Evolutionary conservation across 2,329 filamentous ascomycete genomes (phyloP), one percentile per base, ranked within the genome.

Genomic region (Orbilia ellipsospora): DNA sequence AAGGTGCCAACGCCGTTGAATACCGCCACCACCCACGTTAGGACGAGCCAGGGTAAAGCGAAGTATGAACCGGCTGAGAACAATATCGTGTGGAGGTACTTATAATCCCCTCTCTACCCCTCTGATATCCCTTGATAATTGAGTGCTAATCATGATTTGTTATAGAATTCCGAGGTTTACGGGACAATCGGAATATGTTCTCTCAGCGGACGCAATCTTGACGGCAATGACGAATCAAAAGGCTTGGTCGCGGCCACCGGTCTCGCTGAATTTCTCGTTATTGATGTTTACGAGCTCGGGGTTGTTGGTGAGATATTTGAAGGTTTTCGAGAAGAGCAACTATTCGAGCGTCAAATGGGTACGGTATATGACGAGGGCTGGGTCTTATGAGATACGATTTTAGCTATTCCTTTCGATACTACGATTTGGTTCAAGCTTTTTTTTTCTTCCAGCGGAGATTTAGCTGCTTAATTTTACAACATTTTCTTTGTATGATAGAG

Each of bases 321-420:
- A 99, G 84, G 95, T 99, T 1, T 99, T 99, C 84, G 95, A 99
- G 85, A 99, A 99, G 89, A 95, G 89, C 83, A 98, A 98, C 83
- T 99, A 99, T 82, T 96, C 92, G 77, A 97, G 93, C 81, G 95
- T 99, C 57, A 99, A 99, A 83, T 99, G 95, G 95, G 95, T 99
- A 80, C 87, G 95, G 80, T 99, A 99, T 83, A 98, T 99, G 95
- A 99, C 95, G 16, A 89, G 94, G 78, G 95, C 94, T 15, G 95
- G 95, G 28, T 97, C 93, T 83, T 99, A 99, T 83, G 95, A 99
- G 84, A 97, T 99, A 82, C 87, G 93, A 90, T 96, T 74, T 59
- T 74, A 18, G 56, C n/a, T n/a, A 20, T n/a, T 36, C 8, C 8
- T 36, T 36, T 50, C 42, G 36, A 42, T 20, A 13, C 13, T 48